Percentiles rank a stretch among this genome's conserved stretches.
phyloP scores from a whole-genome alignment of 1,284 basidiomycete species.

The Cutaneotrichosporon sp. region DNA sequence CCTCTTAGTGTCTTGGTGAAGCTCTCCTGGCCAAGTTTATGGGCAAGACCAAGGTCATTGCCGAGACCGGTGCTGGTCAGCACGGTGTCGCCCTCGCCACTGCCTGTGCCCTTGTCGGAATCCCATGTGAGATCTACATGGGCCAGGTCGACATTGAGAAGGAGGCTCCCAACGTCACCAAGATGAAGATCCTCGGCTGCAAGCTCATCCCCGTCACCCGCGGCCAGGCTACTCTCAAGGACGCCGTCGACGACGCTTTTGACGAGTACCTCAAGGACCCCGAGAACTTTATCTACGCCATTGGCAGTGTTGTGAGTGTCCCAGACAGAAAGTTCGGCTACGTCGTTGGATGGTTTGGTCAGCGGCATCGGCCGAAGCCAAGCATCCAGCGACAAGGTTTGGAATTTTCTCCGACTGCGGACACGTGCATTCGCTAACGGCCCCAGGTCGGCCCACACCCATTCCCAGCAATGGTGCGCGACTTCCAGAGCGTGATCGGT shows the following conservation, averaged over 20 bases:
- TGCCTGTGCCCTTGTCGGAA: slow-evolving; percentile 90
- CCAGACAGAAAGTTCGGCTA: slow-evolving; percentile 36
- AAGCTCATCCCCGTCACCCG: slow-evolving; percentile 93
- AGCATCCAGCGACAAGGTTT: too few relatives aligned
- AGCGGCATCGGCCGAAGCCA: too few relatives aligned
- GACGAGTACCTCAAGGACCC: slow-evolving; percentile 83
- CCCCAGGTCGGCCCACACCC: slow-evolving; percentile 2
- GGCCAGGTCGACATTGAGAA: slow-evolving; percentile 62
- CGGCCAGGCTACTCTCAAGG: slow-evolving; percentile 91
- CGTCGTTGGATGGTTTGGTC: too few relatives aligned
- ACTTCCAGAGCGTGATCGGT: slow-evolving; percentile 95
- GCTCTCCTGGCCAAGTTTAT: slow-evolving; percentile 85
- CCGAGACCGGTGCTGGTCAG: slow-evolving; percentile 97
- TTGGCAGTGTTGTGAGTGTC: slow-evolving; percentile 60
- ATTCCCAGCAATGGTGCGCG: slow-evolving; percentile 70
- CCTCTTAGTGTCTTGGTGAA: slow-evolving; percentile 60
- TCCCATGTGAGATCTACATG: slow-evolving; percentile 98
- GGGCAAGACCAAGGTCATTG: slow-evolving; percentile 85
- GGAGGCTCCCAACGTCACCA: slow-evolving; percentile 93
- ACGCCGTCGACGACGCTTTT: slow-evolving; percentile 61
- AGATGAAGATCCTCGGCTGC: slow-evolving; percentile 93
- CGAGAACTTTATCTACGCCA: slow-evolving; percentile 93
- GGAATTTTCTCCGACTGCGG: too few relatives aligned
- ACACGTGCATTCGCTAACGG: background rate
- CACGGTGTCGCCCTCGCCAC: slow-evolving; percentile 99